Conservation (phyloP, 208 protist genomes). For the Phytomonas serpens region DNA sequence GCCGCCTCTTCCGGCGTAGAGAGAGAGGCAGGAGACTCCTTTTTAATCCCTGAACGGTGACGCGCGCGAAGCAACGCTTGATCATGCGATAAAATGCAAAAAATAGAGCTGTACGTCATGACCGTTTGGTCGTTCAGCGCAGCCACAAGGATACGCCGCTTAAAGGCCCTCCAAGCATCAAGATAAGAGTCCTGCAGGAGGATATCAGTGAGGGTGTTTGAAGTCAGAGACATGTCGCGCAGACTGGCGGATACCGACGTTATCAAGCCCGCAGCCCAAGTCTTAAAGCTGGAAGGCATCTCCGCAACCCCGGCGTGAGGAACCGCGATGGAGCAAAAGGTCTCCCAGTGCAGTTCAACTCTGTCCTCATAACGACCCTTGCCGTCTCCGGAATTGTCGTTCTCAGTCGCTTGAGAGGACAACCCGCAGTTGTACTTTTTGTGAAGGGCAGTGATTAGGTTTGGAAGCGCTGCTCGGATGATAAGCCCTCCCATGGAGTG, state of each 20-base stretch:
- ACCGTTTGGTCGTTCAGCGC: conserved; percentile 31
- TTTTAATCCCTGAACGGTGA: background rate
- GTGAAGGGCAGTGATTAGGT: conserved; percentile 9
- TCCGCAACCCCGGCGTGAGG: conserved; percentile 42
- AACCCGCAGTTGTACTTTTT: background rate
- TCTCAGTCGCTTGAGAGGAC: background rate
- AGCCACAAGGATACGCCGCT: conserved; percentile 25
- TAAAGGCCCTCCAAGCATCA: conserved; percentile 18
- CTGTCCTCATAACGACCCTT: background rate
- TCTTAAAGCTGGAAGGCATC: conserved; percentile 35
- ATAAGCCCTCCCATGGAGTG: conserved; percentile 67
- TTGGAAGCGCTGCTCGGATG: conserved; percentile 40
- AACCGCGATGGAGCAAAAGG: conserved; percentile 37
- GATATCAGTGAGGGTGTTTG: conserved; percentile 16
- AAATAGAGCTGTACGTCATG: conserved; percentile 35
- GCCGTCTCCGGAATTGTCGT: background rate
- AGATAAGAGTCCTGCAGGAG: conserved; percentile 21
- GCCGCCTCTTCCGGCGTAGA: background rate
- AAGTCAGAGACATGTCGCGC: background rate
- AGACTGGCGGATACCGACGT: background rate
- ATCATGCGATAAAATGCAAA: conserved; percentile 10
- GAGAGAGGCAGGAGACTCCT: background rate
- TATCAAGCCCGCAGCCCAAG: conserved; percentile 35
- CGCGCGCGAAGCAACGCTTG: conserved; percentile 4
- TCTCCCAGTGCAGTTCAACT: conserved; percentile 31